Conservation (phyloP, 176 grass and related monocot genomes). For the Rhynchospora tenuis region DNA sequence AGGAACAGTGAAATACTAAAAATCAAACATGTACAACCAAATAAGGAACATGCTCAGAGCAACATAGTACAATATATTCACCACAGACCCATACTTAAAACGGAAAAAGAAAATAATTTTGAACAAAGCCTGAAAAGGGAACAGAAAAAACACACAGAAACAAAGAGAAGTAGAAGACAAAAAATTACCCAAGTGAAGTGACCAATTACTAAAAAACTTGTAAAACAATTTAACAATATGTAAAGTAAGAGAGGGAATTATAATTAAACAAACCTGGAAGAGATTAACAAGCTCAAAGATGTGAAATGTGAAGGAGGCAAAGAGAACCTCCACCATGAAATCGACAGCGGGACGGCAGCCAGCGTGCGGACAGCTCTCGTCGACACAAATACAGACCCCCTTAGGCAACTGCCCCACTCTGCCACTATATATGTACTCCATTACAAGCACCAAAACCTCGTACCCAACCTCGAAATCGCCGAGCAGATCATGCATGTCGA, state of each 20-base stretch:
- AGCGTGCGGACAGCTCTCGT: conserved; percentile 60
- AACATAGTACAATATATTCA: not conserved
- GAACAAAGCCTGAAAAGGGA: not conserved
- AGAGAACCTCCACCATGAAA: conserved; percentile 85
- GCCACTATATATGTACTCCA: conserved; percentile 91
- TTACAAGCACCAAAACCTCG: conserved; percentile 60
- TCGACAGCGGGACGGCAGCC: conserved; percentile 64
- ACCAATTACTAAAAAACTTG: not conserved
- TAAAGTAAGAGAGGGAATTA: not conserved
- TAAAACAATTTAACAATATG: not conserved
- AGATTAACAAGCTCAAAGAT: conserved; percentile 77
- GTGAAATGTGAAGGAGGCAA: conserved; percentile 72
- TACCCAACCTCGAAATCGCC: conserved; percentile 53
- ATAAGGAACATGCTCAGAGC: not conserved
- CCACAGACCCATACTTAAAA: not conserved
- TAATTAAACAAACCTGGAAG: conserved; percentile 62
- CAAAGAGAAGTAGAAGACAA: not conserved
- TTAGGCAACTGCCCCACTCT: conserved; percentile 55
- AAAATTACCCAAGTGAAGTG: conserved; percentile 1
- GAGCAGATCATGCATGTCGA: conserved; percentile 45
- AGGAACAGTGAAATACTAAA: not conserved
- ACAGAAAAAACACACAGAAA: not conserved
- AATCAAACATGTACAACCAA: not conserved
- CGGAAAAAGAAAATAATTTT: not conserved
- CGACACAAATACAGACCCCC: conserved; percentile 72